Conservation (phyloP, 805 yeast species). For the Nakazawaea holstii region DNA sequence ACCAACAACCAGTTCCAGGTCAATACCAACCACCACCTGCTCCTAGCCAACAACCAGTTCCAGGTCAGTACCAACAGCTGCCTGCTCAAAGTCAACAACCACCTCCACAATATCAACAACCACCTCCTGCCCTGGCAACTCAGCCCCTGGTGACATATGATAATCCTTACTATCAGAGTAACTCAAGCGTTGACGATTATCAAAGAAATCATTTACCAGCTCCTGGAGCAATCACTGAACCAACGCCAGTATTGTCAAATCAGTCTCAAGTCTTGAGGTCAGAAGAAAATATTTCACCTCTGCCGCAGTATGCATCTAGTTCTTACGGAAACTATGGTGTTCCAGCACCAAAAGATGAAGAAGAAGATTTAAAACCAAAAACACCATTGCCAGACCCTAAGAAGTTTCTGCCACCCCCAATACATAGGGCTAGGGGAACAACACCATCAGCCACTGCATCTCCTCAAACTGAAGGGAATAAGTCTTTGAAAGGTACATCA, state of each 20-base stretch:
- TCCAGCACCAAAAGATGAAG: constrained; percentile 8
- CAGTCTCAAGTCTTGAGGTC: background rate
- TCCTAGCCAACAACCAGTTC: constrained; percentile 12
- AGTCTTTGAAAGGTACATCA: background rate
- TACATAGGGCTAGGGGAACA: constrained; percentile 25
- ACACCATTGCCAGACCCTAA: constrained; percentile 30
- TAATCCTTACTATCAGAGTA: background rate
- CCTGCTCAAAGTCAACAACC: constrained; percentile 13
- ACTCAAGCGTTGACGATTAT: background rate
- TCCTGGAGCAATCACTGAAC: constrained; percentile 1
- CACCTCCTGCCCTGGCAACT: background rate
- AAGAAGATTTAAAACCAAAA: constrained; percentile 13
- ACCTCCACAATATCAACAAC: background rate
- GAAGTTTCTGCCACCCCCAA: constrained; percentile 36
- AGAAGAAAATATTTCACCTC: background rate
- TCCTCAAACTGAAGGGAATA: background rate
- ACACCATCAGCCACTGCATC: background rate
- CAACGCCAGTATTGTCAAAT: background rate
- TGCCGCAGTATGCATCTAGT: background rate
- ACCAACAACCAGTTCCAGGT: constrained; percentile 8
- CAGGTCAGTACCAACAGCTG: constrained; percentile 14
- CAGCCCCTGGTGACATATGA: constrained; percentile 1
- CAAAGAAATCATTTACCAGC: background rate
- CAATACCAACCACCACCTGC: constrained; percentile 11
- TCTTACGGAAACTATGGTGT: constrained; percentile 9